Percentiles rank a stretch among this genome's conserved stretches.
phyloP scores from a whole-genome alignment of 257 asterid genomes.

The Handroanthus guayacan region DNA sequence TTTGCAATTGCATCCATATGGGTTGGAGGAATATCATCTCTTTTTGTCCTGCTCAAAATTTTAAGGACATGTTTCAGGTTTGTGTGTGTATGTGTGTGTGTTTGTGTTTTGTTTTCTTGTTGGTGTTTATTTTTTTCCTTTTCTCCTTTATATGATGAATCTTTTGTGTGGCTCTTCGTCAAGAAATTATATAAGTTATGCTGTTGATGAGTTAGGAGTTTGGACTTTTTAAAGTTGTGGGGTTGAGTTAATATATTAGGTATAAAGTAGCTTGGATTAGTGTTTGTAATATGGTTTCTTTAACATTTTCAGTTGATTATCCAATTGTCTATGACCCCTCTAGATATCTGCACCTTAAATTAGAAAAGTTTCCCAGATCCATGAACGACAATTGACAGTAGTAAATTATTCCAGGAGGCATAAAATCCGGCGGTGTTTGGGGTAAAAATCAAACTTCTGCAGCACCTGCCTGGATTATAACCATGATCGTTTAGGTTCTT shows the following conservation, averaged over 20 bases:
- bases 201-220: conserved; percentile 20
- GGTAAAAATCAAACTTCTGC: neutral
- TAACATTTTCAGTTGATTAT: neutral
- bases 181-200: conserved; percentile 9
- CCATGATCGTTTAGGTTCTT: neutral
- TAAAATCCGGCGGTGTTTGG: neutral
- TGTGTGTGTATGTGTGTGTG: conserved; percentile 50
- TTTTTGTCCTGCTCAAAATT: conserved; percentile 52
- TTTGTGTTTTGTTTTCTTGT: neutral
- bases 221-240: conserved; percentile 30
- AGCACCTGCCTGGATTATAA: neutral
- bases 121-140: neutral
- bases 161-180: conserved; percentile 7
- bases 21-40: conserved; percentile 57
- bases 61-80: conserved; percentile 73
- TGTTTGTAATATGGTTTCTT: conserved; percentile 20
- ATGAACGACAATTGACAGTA: too few relatives aligned
- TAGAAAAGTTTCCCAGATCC: neutral
- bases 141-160: neutral
- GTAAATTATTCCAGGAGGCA: neutral
- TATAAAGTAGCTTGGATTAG: conserved; percentile 26
- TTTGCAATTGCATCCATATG: conserved; percentile 43
- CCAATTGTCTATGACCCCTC: neutral
- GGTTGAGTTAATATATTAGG: conserved; percentile 10
- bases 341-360: neutral